Evolutionary conservation across 2,329 filamentous ascomycete genomes (phyloP).

Genomic region (Penicillium expansum): DNA sequence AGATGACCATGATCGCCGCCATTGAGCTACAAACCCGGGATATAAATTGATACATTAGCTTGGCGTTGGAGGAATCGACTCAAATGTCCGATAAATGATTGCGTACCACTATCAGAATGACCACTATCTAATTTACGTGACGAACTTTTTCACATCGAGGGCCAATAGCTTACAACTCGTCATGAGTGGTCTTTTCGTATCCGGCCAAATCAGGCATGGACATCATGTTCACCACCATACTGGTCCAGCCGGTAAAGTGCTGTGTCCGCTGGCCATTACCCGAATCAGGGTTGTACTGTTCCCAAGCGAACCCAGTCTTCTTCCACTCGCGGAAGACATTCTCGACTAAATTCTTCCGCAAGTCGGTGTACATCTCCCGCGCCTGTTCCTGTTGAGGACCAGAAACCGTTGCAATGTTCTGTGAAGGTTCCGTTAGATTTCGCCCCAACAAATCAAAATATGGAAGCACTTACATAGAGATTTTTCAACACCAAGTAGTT

Average conservation of each 20-base stretch:
- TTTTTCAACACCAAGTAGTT: conserved; percentile 84
- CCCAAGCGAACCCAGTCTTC: conserved; percentile 94
- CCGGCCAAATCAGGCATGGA: conserved; percentile 71
- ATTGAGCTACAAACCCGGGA: conserved; percentile 15
- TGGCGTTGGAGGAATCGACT: conserved; percentile 9
- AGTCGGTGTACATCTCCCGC: conserved; percentile 67
- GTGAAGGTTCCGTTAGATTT: conserved; percentile 18
- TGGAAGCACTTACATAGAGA: conserved; percentile 65
- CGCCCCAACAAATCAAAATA: background rate
- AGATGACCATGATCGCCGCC: conserved; percentile 28
- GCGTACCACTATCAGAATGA: conserved; percentile 2
- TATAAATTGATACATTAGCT: conserved; percentile 5
- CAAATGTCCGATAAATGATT: conserved; percentile 2
- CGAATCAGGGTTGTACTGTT: conserved; percentile 94
- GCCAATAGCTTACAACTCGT: conserved; percentile 47
- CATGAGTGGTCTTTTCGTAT: conserved; percentile 36
- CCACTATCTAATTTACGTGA: conserved; percentile 14
- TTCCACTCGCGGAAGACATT: conserved; percentile 87
- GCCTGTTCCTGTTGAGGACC: conserved; percentile 70
- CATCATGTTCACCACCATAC: conserved; percentile 96
- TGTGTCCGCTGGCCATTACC: conserved; percentile 92
- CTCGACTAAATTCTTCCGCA: conserved; percentile 80
- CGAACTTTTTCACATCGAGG: conserved; percentile 14
- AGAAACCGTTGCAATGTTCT: conserved; percentile 62
- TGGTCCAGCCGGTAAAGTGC: conserved; percentile 99